Percentiles rank a stretch among this genome's conserved stretches.
Conservation (phyloP, 345 rosid species). For the Moringa oleifera region DNA sequence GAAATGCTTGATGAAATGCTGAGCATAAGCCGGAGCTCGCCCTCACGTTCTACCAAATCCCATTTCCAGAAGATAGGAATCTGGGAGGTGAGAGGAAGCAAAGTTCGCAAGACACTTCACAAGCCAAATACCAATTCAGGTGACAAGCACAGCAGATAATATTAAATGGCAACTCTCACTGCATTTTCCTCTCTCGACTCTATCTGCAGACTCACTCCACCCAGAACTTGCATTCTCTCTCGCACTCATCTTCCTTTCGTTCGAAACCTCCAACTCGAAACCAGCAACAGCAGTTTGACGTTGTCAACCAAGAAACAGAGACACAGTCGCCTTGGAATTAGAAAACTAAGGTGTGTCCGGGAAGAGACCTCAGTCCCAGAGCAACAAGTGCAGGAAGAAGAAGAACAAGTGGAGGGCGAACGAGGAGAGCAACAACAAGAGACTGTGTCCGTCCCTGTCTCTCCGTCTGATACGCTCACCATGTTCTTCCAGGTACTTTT, state of each 20-base stretch:
- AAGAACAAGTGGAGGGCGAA: slow-evolving; percentile 8
- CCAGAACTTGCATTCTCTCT: slow-evolving; percentile 19
- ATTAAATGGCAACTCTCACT: slow-evolving; percentile 49
- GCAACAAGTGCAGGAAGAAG: slow-evolving; percentile 23
- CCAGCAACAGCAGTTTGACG: slow-evolving; percentile 15
- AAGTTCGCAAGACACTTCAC: too few relatives aligned
- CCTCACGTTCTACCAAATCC: too few relatives aligned
- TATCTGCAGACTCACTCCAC: slow-evolving; percentile 9
- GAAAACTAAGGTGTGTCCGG: slow-evolving; percentile 43
- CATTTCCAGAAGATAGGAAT: too few relatives aligned
- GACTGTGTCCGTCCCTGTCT: slow-evolving; percentile 73
- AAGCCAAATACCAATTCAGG: too few relatives aligned
- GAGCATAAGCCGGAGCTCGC: too few relatives aligned
- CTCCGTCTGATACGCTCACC: slow-evolving; percentile 84
- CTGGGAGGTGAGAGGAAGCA: too few relatives aligned
- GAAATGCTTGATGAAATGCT: too few relatives aligned
- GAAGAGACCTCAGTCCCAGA: slow-evolving; percentile 44
- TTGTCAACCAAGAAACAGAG: slow-evolving; percentile 2
- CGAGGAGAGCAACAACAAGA: slow-evolving; percentile 26
- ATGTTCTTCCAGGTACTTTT: slow-evolving; percentile 73
- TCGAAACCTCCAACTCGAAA: slow-evolving; percentile 26
- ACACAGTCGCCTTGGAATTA: slow-evolving; percentile 11
- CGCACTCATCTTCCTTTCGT: slow-evolving; percentile 18
- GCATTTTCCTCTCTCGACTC: slow-evolving; percentile 32
- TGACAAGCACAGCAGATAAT: too few relatives aligned